Conservation (phyloP, 768 basidiomycete genomes). For the Solioccasus polychromus region DNA sequence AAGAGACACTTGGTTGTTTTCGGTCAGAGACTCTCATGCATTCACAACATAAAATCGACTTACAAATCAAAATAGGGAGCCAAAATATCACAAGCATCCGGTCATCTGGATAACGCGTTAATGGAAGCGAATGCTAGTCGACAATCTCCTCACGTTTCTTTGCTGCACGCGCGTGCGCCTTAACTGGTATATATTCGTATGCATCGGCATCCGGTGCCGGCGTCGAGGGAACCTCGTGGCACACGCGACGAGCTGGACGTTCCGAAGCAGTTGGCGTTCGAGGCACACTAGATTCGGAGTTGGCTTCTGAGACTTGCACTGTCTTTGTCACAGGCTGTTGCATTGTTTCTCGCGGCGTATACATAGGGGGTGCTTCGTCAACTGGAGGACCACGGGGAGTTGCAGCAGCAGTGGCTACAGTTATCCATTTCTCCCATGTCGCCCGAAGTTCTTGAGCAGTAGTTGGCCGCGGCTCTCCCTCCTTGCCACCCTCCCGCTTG, state of each 20-base stretch:
- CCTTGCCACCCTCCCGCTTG: conserved; percentile 37
- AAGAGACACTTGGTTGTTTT: conserved; percentile 46
- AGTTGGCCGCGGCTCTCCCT: conserved; percentile 34
- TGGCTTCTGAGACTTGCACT: conserved; percentile 2
- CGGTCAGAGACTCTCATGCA: conserved; percentile 6
- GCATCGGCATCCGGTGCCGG: conserved; percentile 69
- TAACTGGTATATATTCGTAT: conserved; percentile 59
- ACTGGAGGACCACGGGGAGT: conserved; percentile 39
- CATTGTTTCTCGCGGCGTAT: conserved; percentile 56
- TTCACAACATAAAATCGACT: conserved; percentile 33
- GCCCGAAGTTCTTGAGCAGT: conserved; percentile 64
- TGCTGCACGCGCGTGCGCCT: conserved; percentile 40
- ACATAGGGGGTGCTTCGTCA: conserved; percentile 67
- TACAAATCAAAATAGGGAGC: conserved; percentile 79
- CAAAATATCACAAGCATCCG: conserved; percentile 84
- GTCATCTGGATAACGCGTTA: conserved; percentile 51
- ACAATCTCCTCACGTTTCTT: conserved; percentile 58
- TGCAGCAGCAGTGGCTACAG: conserved; percentile 49
- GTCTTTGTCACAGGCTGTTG: conserved; percentile 3
- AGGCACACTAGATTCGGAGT: conserved; percentile 12
- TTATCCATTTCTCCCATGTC: conserved; percentile 77
- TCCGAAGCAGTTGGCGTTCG: conserved; percentile 30
- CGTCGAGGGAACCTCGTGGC: conserved; percentile 44
- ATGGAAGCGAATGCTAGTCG: neutral
- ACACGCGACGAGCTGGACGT: conserved; percentile 40